phyloP scores from a whole-genome alignment of 2,329 filamentous ascomycete species.

The Diaporthe caulivora region DNA sequence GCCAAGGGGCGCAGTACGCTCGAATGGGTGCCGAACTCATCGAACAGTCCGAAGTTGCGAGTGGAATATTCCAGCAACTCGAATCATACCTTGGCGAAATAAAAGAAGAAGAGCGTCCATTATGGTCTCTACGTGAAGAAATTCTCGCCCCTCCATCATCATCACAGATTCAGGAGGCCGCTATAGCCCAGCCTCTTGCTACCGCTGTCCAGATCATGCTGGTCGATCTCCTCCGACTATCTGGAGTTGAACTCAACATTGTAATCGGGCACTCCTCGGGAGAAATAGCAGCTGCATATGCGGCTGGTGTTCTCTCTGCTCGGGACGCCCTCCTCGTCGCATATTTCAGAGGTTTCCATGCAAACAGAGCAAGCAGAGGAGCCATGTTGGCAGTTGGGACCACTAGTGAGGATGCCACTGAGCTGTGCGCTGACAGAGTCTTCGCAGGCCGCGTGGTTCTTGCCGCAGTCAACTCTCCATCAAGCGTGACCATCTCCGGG shows the following conservation, averaged over 20 bases:
- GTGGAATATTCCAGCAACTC: slow-evolving; percentile 38
- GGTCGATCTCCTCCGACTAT: slow-evolving; percentile 51
- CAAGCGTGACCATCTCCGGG: slow-evolving; percentile 45
- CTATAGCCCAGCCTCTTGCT: slow-evolving; percentile 51
- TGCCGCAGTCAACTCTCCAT: slow-evolving; percentile 45
- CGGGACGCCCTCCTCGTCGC: slow-evolving; percentile 53
- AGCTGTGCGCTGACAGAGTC: slow-evolving; percentile 32
- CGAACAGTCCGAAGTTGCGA: slow-evolving; percentile 40
- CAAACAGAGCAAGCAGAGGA: slow-evolving; percentile 17
- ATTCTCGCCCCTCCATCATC: slow-evolving; percentile 39
- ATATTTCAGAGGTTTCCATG: slow-evolving; percentile 51
- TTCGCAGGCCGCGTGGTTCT: slow-evolving; percentile 41
- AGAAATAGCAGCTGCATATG: slow-evolving; percentile 58
- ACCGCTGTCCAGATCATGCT: slow-evolving; percentile 58
- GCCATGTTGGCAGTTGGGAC: slow-evolving; percentile 45
- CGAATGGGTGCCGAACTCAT: slow-evolving; percentile 51
- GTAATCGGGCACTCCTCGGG: slow-evolving; percentile 51
- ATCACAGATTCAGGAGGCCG: slow-evolving; percentile 44
- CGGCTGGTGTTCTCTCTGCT: slow-evolving; percentile 45
- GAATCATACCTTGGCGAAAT: slow-evolving; percentile 39
- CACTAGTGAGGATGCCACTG: slow-evolving; percentile 29
- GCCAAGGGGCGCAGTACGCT: slow-evolving; percentile 52
- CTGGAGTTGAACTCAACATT: slow-evolving; percentile 45
- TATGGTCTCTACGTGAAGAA: slow-evolving; percentile 45
- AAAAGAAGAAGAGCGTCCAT: slow-evolving; percentile 38